Evolutionary conservation across 192 early-diverging fungal genomes (phyloP).

Genomic region (Chytriomyces confervae): DNA sequence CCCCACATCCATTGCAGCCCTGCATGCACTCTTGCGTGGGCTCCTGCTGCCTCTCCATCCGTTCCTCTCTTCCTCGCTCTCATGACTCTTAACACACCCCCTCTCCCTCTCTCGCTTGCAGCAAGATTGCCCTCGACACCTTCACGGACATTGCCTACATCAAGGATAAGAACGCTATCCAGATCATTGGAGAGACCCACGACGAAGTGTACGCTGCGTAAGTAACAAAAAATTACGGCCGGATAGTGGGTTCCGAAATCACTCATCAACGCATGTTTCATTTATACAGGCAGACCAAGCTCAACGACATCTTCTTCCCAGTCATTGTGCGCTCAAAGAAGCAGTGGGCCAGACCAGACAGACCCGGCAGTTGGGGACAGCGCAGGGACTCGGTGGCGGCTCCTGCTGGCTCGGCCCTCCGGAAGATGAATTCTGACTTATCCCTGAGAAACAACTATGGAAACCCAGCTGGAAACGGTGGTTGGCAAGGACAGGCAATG

Average conservation of each 20-base stretch:
- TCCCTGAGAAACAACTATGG: constrained; percentile 9
- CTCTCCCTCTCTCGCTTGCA: neutral
- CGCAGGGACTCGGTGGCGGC: constrained; percentile 45
- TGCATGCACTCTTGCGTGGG: neutral
- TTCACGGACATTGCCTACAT: constrained; percentile 63
- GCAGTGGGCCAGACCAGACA: constrained; percentile 63
- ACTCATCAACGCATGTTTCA: neutral
- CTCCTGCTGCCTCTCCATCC: neutral
- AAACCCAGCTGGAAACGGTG: neutral
- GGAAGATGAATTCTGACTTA: constrained; percentile 51
- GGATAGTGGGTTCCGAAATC: neutral
- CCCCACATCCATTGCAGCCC: neutral
- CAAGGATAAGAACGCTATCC: constrained; percentile 66
- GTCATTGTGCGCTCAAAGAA: constrained; percentile 60
- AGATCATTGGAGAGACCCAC: constrained; percentile 62
- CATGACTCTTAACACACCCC: neutral
- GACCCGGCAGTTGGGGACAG: constrained; percentile 61
- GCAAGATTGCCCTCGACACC: constrained; percentile 62
- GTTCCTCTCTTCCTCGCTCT: neutral
- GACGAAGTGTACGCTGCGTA: constrained; percentile 64
- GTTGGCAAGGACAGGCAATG: neutral
- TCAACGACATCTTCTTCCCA: constrained; percentile 62
- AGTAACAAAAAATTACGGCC: constrained; percentile 8
- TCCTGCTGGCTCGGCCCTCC: constrained; percentile 22
- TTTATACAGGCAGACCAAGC: constrained; percentile 53